phyloP scores from a whole-genome alignment of 179 eudicot genomes.

The Beta corolliflora region DNA sequence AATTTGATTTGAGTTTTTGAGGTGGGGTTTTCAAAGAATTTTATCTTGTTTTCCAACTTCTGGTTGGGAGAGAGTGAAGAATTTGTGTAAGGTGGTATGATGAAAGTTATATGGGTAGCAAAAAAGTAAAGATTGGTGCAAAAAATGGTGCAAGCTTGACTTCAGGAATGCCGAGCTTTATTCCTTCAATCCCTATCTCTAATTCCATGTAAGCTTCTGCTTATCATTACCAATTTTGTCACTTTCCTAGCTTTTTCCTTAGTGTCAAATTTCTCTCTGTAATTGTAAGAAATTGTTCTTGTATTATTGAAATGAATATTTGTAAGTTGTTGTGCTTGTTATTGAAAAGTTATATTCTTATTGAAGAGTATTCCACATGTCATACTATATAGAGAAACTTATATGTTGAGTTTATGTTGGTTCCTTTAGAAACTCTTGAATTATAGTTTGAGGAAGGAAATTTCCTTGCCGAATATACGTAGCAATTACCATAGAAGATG shows the following conservation, averaged over 20 bases:
- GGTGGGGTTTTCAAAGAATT: slow-evolving; percentile 15
- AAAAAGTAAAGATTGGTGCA: slow-evolving; percentile 39
- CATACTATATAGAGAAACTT: not conserved
- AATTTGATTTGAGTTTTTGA: slow-evolving; percentile 10
- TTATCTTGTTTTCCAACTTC: not conserved
- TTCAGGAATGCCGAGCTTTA: slow-evolving; percentile 66
- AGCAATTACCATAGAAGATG: slow-evolving; percentile 8
- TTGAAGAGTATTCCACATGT: not conserved
- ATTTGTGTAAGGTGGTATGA: slow-evolving; percentile 28
- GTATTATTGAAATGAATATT: not conserved
- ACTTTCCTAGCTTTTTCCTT: not conserved
- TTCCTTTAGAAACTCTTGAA: slow-evolving; percentile 3
- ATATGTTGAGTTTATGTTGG: too few relatives aligned
- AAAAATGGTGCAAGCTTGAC: slow-evolving; percentile 44
- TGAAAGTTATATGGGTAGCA: slow-evolving; percentile 51
- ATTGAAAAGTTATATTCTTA: not conserved
- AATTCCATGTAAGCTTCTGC: slow-evolving; percentile 47
- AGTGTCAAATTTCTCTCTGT: not conserved
- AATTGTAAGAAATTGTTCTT: not conserved
- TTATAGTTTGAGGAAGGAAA: slow-evolving; percentile 8
- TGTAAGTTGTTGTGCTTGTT: not conserved
- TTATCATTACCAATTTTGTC: slow-evolving; percentile 5
- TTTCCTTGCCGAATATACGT: slow-evolving; percentile 7
- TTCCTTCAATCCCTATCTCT: slow-evolving; percentile 45
- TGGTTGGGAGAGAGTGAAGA: slow-evolving; percentile 11